A percentile compares a stretch with the other conserved stretches of the same genome.
Conservation (phyloP, 2,329 filamentous ascomycete genomes). For the Fusarium longipes region DNA sequence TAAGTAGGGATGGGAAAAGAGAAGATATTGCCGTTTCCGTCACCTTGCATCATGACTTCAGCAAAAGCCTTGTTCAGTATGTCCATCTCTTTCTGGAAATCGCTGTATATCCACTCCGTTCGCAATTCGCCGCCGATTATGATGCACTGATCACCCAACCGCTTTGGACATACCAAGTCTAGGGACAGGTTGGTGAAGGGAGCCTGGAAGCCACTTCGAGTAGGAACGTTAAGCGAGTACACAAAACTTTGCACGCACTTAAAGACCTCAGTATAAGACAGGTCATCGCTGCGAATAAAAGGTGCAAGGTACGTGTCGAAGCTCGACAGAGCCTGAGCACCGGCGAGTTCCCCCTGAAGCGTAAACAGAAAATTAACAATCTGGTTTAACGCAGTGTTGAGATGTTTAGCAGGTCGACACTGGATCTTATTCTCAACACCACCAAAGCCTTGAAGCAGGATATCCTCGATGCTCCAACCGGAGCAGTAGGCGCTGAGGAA, state of each 20-base stretch:
- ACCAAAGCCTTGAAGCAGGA: slow-evolving; percentile 41
- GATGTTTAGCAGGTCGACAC: slow-evolving; percentile 39
- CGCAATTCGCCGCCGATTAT: slow-evolving; percentile 36
- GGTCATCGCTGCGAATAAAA: slow-evolving; percentile 34
- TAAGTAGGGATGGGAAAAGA: slow-evolving; percentile 43
- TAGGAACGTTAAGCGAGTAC: slow-evolving; percentile 44
- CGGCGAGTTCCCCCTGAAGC: slow-evolving; percentile 40
- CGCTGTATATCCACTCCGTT: slow-evolving; percentile 33
- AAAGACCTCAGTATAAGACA: slow-evolving; percentile 39
- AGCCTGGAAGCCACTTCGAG: slow-evolving; percentile 42
- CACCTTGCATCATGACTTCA: slow-evolving; percentile 43
- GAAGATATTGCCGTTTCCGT: slow-evolving; percentile 43
- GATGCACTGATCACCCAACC: slow-evolving; percentile 26
- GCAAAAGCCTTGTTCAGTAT: slow-evolving; percentile 43
- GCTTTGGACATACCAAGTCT: slow-evolving; percentile 38
- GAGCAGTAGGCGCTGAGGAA: slow-evolving; percentile 44
- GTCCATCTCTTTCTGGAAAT: slow-evolving; percentile 45
- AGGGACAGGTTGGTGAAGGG: slow-evolving; percentile 43
- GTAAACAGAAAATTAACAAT: slow-evolving; percentile 45
- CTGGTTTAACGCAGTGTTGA: slow-evolving; percentile 44
- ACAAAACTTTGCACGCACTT: slow-evolving; percentile 43
- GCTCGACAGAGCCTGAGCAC: slow-evolving; percentile 37
- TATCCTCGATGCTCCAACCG: slow-evolving; percentile 42
- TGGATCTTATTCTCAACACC: slow-evolving; percentile 44
- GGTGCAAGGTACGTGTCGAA: slow-evolving; percentile 43